A percentile compares a stretch with the other conserved stretches of the same genome.
phyloP scores from a whole-genome alignment of 208 protist species.

The Trichomonas vaginalis region DNA sequence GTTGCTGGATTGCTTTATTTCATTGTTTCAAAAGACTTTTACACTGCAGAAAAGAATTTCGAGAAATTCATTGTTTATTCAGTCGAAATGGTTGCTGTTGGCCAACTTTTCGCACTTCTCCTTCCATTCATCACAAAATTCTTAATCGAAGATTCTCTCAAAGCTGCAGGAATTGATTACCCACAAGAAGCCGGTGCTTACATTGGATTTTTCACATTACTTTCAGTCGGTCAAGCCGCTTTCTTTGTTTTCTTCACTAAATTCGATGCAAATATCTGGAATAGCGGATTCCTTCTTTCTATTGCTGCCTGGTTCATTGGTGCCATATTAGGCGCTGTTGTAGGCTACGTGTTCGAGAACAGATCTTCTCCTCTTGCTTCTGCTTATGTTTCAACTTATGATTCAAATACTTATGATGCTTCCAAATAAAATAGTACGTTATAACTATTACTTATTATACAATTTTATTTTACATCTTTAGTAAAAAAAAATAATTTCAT shows the following conservation, averaged over 20 bases:
- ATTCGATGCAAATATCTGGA: not conserved
- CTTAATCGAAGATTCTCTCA: not conserved
- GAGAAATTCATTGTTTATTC: not conserved
- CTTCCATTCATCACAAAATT: not conserved
- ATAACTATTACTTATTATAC: too few relatives aligned
- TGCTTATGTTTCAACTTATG: not conserved
- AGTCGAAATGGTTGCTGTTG: not conserved
- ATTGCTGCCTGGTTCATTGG: not conserved
- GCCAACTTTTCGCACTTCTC: not conserved
- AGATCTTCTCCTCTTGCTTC: not conserved
- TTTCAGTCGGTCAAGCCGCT: not conserved
- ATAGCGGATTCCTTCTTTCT: not conserved
- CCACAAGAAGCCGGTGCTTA: not conserved
- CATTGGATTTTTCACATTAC: not conserved
- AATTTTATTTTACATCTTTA: too few relatives aligned
- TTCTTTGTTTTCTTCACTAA: not conserved
- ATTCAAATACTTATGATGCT: not conserved
- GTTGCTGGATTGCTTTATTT: not conserved
- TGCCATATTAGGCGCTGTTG: not conserved
- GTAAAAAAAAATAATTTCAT: too few relatives aligned
- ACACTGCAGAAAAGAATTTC: not conserved
- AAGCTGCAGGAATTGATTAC: not conserved
- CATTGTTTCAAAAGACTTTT: not conserved
- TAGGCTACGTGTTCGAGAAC: not conserved
- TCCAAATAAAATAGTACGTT: not conserved